Base-by-base conservation (phyloP, 2,329 filamentous ascomycete genomes). In the Juglanconis juglandina region DNA sequence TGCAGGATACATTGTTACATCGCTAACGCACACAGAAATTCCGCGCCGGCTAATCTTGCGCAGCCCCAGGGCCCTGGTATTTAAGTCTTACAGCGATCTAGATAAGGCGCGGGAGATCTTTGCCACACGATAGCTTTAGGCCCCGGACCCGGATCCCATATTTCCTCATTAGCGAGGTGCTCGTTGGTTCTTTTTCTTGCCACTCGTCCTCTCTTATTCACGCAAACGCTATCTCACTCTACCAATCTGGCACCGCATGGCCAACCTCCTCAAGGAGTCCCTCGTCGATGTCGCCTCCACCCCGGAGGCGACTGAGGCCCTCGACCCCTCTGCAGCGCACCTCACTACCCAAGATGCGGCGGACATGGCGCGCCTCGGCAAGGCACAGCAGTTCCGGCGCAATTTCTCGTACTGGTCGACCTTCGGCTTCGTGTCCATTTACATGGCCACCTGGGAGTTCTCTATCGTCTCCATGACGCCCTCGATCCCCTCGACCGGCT, bases 371-470 rank as follows among this genome's bases (percentile, higher is more conserved):
- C 53, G 60, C 17, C 53, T 62, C 13, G 60, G 60, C 56, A 62
- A 62, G 39, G 53, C 56, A 8, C 63, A 66, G 42, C 64, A 67
- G 60, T 65, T 68, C 49, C 61, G 63, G 48, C 62, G 66, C 48
- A 64, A 62, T 35, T 64, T 66, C 53, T 48, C 56, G 32, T 56
- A 63, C 42, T 64, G 62, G 61, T 63, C 64, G 14, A 61, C 64
- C 3, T 59, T 68, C 9, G 65, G 66, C 11, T 68, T 68, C 50
- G 60, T 68, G 32, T 66, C 66, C 44, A 66, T 68, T 41, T 68
- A 68, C 50, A 68, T 68, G 67, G 65, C 64, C 6, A 66, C 67
- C 0, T 68, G 67, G 67, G 67, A 68, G 47, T 66, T 66, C 37
- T 59, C 64, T 2, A 62, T 68, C 33, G 59, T 66, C 6, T 65